Evolutionary conservation across 2,329 filamentous ascomycete genomes (phyloP).

Genomic region (Aspergillus thermomutatus): DNA sequence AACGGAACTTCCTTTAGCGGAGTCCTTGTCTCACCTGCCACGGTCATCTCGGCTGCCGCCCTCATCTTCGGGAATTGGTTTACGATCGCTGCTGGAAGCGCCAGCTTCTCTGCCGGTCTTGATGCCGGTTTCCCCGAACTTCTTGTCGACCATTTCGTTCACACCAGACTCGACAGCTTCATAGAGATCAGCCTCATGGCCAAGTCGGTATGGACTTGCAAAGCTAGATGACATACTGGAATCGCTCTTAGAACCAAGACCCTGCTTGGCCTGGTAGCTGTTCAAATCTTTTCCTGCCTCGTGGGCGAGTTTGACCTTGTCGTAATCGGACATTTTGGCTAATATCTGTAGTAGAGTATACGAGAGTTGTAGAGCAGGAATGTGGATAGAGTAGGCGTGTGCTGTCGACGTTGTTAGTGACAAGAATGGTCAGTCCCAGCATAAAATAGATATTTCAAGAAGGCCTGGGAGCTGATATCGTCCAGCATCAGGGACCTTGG

Average conservation of each 20-base stretch:
- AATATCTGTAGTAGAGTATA: not conserved
- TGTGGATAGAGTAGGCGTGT: not conserved
- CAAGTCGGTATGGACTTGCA: not conserved
- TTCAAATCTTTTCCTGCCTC: constrained; percentile 41
- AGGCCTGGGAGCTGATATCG: not conserved
- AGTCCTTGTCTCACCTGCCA: constrained; percentile 27
- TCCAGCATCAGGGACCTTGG: not conserved
- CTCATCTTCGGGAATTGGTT: constrained; percentile 40
- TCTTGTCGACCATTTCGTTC: constrained; percentile 36
- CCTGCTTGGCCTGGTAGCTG: constrained; percentile 38
- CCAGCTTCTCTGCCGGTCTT: constrained; percentile 35
- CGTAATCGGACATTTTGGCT: constrained; percentile 21
- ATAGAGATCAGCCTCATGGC: not conserved
- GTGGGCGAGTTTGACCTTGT: constrained; percentile 26
- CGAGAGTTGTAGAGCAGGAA: not conserved
- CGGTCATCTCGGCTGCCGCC: constrained; percentile 39
- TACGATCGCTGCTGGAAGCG: constrained; percentile 36
- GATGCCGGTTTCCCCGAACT: constrained; percentile 37
- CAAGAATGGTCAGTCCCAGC: not conserved
- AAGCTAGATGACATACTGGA: constrained; percentile 30
- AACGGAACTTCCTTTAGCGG: not conserved
- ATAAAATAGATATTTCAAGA: not conserved
- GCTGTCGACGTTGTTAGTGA: not conserved
- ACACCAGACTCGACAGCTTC: constrained; percentile 41
- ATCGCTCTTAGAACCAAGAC: constrained; percentile 36